phyloP scores from a whole-genome alignment of 768 basidiomycete species.

The Leccinum olivaceopallidum region DNA sequence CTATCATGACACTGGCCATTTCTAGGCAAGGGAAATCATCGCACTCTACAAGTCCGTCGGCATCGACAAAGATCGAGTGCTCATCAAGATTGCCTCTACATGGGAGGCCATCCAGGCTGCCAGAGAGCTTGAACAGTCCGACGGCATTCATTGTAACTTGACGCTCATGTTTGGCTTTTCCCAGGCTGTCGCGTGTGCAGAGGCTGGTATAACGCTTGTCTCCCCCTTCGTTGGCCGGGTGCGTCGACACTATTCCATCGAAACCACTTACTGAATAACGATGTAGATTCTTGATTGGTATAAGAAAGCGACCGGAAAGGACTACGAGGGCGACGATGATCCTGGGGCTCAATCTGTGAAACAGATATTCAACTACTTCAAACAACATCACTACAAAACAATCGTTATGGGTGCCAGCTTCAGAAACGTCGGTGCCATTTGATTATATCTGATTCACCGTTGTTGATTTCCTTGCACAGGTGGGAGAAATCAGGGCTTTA shows the following conservation, averaged over 20 bases:
- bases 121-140: conserved; percentile 83
- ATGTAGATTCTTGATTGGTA: conserved; percentile 96
- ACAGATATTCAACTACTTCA: conserved; percentile 98
- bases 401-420: conserved; percentile 99
- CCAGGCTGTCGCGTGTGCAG: conserved; percentile 96
- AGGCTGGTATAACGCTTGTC: conserved; percentile 94
- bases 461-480: conserved; percentile 37
- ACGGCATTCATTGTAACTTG: conserved; percentile 95
- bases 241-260: conserved; percentile 33
- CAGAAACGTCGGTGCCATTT: conserved; percentile 71
- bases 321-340: conserved; percentile 86
- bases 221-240: conserved; percentile 97
- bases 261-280: neutral
- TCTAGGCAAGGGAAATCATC: conserved; percentile 76
- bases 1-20: neutral
- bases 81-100: conserved; percentile 98
- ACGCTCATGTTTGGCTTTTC: conserved; percentile 97
- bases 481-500: conserved; percentile 88
- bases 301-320: conserved; percentile 84
- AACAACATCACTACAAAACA: conserved; percentile 94
- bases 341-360: conserved; percentile 94
- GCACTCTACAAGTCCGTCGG: conserved; percentile 89
- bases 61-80: conserved; percentile 83
- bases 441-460: neutral
- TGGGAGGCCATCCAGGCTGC: conserved; percentile 99